Base-by-base conservation (phyloP, 1,139 yeast genomes). In the Suhomyces panamericanus region DNA sequence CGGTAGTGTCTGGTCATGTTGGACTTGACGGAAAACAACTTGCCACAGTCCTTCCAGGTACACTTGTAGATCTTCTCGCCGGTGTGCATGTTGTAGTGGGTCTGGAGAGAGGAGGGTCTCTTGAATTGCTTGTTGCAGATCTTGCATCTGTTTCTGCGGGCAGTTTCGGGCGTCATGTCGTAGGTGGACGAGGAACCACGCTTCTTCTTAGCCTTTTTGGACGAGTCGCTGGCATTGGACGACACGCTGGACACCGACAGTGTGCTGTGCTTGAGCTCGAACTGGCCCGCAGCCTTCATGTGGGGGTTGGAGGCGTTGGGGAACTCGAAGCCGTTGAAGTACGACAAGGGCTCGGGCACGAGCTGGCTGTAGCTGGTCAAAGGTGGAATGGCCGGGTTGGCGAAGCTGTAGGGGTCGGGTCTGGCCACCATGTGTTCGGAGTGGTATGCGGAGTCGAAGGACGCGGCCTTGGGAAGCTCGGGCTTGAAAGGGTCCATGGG, bases 1-100 rank as follows among this genome's bases (percentile, higher is more conserved):
- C 80, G 81, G 55, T 77, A 77, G 62, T 89, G 96, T 52, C 96
- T 71, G 9, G 88, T 76, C 83, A 89, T 80, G 62, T 89, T 89
- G 27, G 90, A 83, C 49, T 87, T 80, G 14, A 89, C 96, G 27
- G 83, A 77, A 63, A 89, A 89, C n/a, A 73, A 58, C 51, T 85
- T 79, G 1, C 83, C 84, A 64, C 96, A 89, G 22, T 77, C 77
- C 1, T 67, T 69, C 77, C 83, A 80, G 10, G 78, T 78, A 60
- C 96, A 89, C 49, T 67, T 68, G 66, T 78, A 87, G 22, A 93
- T 88, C 62, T 86, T 87, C 58, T 86, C 93, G 5, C 96, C 96
- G 0, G 96, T 87, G 60, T 89, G 96, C 3, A 89, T 83, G 60
- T 86, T 84, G 65, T 80, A 75, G 65, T 89, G 96, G 4, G 93